phyloP scores from a whole-genome alignment of 73 alveolate species.

The Paraurostyla sp. region DNA sequence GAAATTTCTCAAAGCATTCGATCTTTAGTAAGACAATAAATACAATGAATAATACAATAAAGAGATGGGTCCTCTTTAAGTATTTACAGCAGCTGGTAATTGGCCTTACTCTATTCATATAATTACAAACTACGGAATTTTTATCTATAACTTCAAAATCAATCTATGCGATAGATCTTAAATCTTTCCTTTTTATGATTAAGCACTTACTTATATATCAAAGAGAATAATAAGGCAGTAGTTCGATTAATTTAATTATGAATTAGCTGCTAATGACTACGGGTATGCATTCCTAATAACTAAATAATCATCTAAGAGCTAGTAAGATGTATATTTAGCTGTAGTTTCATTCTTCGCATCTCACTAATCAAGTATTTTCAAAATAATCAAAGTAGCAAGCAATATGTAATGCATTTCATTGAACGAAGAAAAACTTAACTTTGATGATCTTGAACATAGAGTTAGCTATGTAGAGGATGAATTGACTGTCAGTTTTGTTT shows the following conservation, averaged over 20 bases:
- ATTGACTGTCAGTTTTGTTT: constrained; percentile 28
- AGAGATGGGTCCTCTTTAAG: too few relatives aligned
- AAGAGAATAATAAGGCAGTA: background rate
- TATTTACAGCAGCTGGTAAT: background rate
- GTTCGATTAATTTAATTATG: constrained; percentile 33
- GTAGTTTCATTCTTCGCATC: constrained; percentile 49
- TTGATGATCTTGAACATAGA: background rate
- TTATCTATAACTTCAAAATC: background rate
- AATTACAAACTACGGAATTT: constrained; percentile 20
- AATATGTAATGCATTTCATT: constrained; percentile 19
- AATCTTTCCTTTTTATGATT: background rate
- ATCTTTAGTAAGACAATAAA: background rate
- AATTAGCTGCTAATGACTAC: background rate
- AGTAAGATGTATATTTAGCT: constrained; percentile 1
- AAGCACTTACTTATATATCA: background rate
- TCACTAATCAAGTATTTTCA: constrained; percentile 1
- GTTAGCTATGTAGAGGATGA: background rate
- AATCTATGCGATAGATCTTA: background rate
- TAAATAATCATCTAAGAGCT: background rate
- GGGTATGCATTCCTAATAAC: constrained; percentile 41
- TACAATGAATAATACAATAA: too few relatives aligned
- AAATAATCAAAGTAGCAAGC: background rate
- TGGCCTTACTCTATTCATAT: constrained; percentile 2
- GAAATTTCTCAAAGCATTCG: background rate
- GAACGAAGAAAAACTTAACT: constrained; percentile 16